A percentile compares a stretch with the other conserved stretches of the same genome.
Conservation (phyloP, 768 basidiomycete species). For the Amanita fuliginea region DNA sequence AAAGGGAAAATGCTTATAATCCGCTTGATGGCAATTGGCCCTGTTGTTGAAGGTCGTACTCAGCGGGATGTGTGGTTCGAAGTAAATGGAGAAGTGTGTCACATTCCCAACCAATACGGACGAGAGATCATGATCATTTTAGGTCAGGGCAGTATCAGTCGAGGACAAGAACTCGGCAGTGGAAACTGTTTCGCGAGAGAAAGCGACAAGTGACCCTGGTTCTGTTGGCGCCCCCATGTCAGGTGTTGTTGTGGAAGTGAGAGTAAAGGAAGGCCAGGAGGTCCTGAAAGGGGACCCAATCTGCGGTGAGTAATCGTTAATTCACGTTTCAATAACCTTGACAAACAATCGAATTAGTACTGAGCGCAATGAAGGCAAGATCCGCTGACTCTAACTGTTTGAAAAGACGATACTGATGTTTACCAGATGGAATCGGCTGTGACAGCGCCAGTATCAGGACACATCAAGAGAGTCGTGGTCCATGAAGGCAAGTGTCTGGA, state of each 20-base stretch:
- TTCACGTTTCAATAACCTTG: slow-evolving; percentile 10
- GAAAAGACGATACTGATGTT: slow-evolving; percentile 4
- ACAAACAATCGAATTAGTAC: slow-evolving; percentile 34
- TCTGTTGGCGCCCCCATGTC: slow-evolving; percentile 98
- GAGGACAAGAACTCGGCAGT: slow-evolving; percentile 98
- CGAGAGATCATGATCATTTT: slow-evolving; percentile 9
- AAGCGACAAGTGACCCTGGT: slow-evolving; percentile 86
- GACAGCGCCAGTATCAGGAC: slow-evolving; percentile 92
- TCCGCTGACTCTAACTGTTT: slow-evolving; percentile 7
- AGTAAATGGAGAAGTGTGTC: slow-evolving; percentile 82
- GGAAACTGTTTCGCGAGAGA: slow-evolving; percentile 90
- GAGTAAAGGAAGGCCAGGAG: slow-evolving; percentile 95
- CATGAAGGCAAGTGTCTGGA: slow-evolving; percentile 51
- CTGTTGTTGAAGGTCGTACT: slow-evolving; percentile 84
- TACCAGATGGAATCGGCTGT: slow-evolving; percentile 94
- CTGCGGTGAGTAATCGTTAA: slow-evolving; percentile 47
- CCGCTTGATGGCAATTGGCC: slow-evolving; percentile 90
- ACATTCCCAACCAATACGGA: slow-evolving; percentile 4
- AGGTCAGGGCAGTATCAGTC: slow-evolving; percentile 91
- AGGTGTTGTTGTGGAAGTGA: slow-evolving; percentile 95
- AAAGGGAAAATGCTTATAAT: slow-evolving; percentile 96
- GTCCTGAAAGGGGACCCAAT: slow-evolving; percentile 98
- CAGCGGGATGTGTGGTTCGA: slow-evolving; percentile 98
- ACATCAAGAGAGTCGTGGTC: slow-evolving; percentile 88
- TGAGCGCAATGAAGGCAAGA: slow-evolving; percentile 94